phyloP scores from a whole-genome alignment of 2,329 filamentous ascomycete genomes.

The Aspergillus ruber region DNA sequence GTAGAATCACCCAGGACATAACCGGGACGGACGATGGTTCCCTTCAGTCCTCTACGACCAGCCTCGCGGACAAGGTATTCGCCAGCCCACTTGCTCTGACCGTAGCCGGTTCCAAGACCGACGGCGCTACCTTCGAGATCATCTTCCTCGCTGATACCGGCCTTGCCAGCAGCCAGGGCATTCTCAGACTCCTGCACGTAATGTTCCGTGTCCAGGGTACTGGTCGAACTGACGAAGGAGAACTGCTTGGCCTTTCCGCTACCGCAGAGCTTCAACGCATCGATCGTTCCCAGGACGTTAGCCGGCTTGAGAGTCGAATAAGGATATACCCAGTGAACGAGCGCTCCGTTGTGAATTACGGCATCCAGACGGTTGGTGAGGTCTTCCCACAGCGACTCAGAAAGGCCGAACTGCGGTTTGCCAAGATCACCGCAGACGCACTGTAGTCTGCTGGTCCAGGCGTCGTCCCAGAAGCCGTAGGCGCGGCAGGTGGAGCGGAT shows the following conservation, averaged over 20 bases:
- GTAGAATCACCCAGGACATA: constrained; percentile 72
- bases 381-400: constrained; percentile 57
- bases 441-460: constrained; percentile 59
- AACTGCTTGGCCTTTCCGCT: constrained; percentile 71
- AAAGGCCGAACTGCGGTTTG: constrained; percentile 67
- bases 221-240: constrained; percentile 76
- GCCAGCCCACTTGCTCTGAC: constrained; percentile 81
- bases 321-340: constrained; percentile 70
- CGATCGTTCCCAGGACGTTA: constrained; percentile 78
- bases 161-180: constrained; percentile 54
- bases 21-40: constrained; percentile 72
- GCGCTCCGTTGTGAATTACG: constrained; percentile 75
- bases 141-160: constrained; percentile 66
- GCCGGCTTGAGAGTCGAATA: constrained; percentile 65
- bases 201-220: constrained; percentile 72
- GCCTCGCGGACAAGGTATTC: constrained; percentile 71
- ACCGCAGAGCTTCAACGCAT: constrained; percentile 68
- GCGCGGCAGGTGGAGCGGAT: constrained; percentile 37
- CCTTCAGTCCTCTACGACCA: constrained; percentile 66
- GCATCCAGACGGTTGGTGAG: constrained; percentile 63
- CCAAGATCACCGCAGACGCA: constrained; percentile 57
- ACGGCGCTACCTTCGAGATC: constrained; percentile 68
- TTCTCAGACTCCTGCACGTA: constrained; percentile 68
- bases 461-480: constrained; percentile 68
- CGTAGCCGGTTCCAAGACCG: constrained; percentile 80